Conservation (phyloP, 1,139 yeast species). For the Diutina mesorugosa region DNA sequence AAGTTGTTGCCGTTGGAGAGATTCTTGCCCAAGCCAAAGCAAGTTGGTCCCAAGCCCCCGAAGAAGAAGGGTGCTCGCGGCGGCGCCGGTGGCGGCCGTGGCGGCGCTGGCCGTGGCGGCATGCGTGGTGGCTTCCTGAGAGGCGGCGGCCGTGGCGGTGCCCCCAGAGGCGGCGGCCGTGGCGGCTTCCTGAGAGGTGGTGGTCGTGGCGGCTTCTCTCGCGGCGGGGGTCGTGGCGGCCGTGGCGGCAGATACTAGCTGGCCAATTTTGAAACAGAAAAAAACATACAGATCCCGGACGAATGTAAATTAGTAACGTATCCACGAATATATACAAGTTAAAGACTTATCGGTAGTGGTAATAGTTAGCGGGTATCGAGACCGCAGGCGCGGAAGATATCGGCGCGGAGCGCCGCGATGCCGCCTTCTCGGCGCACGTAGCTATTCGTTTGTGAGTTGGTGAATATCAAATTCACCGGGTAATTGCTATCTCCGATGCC, state of each 20-base stretch:
- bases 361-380: no score
- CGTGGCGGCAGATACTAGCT: conserved; percentile 12
- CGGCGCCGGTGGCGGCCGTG: conserved; percentile 14
- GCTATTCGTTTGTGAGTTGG: conserved; percentile 16
- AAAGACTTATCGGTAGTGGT: no score
- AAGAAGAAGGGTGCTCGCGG: conserved; percentile 39
- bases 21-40: conserved; percentile 87
- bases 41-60: conserved; percentile 64
- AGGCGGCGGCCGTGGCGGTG: conserved; percentile 20
- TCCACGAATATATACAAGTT: neutral
- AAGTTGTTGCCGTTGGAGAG: conserved; percentile 91
- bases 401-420: conserved; percentile 19
- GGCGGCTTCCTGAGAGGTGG: conserved; percentile 34
- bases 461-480: conserved; percentile 22
- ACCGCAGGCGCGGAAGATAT: neutral
- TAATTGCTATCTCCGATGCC: conserved; percentile 14
- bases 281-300: no score
- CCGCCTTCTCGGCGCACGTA: conserved; percentile 16
- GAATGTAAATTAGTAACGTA: neutral
- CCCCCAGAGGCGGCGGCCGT: conserved; percentile 8
- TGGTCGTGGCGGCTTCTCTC: conserved; percentile 33
- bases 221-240: conserved; percentile 35
- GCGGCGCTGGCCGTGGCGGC: conserved; percentile 12
- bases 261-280: neutral
- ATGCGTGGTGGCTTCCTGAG: conserved; percentile 20